Percentiles rank a stretch among this genome's conserved stretches.
Evolutionary conservation across 192 early-diverging fungal genomes (phyloP).

Genomic region (Backusella circina): DNA sequence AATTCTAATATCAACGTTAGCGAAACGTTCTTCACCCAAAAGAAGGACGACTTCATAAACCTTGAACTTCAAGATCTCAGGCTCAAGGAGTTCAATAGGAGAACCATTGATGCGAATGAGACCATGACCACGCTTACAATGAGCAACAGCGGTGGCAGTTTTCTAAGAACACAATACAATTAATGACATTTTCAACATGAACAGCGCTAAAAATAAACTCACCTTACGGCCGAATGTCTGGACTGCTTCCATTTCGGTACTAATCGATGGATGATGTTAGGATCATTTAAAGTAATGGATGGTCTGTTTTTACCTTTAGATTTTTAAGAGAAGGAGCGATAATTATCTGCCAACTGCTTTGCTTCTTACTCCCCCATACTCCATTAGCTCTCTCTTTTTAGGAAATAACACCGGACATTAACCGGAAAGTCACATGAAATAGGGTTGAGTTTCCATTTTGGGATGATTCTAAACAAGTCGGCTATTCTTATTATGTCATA

Average conservation of each 20-base stretch:
- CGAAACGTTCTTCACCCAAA: conserved; percentile 95
- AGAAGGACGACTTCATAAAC: conserved; percentile 97
- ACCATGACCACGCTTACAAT: conserved; percentile 97
- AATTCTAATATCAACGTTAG: conserved; percentile 95
- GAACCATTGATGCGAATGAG: conserved; percentile 98
- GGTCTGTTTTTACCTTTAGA: background rate
- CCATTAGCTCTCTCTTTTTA: background rate
- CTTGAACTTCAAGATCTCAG: conserved; percentile 96
- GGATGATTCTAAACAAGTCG: background rate
- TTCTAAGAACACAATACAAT: conserved; percentile 54
- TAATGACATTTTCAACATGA: background rate
- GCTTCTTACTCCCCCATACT: background rate
- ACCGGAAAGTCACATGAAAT: background rate
- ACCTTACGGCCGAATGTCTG: conserved; percentile 81
- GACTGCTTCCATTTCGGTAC: conserved; percentile 56
- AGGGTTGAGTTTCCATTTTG: background rate
- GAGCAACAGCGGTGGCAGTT: conserved; percentile 99
- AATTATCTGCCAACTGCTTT: background rate
- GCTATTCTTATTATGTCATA: no score
- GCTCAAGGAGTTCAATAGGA: conserved; percentile 94
- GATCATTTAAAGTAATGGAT: background rate
- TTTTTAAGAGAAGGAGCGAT: conserved; percentile 1
- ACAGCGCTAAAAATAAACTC: conserved; percentile 4
- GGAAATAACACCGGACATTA: background rate
- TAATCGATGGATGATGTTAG: background rate